Percentiles rank a stretch among this genome's conserved stretches.
These are phyloP conservation scores for Pouteria campechiana DNA, from an alignment of 179 eudicot species.

Conservation along the genomic window DNA sequence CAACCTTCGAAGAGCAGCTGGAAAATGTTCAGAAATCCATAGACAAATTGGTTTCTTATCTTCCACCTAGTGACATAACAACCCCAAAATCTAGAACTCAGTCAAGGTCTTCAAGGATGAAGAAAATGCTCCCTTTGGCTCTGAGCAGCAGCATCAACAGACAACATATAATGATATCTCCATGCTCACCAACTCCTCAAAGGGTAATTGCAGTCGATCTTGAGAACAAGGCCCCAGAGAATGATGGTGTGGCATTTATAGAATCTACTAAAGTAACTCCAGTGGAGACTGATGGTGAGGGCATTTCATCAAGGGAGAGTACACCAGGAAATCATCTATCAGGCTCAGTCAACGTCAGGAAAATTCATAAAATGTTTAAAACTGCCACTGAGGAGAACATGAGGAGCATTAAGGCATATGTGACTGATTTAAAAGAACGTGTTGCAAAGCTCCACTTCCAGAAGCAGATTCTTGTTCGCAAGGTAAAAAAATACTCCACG, in stretches of 20 bases:
- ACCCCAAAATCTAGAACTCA: constrained; percentile 38
- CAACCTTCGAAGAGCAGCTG: constrained; percentile 77
- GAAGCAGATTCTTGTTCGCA: constrained; percentile 91
- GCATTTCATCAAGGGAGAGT: constrained; percentile 44
- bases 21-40: constrained; percentile 81
- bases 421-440: constrained; percentile 82
- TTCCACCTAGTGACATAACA: constrained; percentile 35
- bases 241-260: constrained; percentile 20
- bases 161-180: constrained; percentile 62
- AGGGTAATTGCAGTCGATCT: constrained; percentile 38
- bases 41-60: constrained; percentile 47
- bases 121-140: constrained; percentile 44
- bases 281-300: constrained; percentile 13
- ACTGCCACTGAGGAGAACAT: constrained; percentile 85
- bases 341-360: constrained; percentile 63
- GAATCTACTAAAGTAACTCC: constrained; percentile 25
- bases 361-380: constrained; percentile 80
- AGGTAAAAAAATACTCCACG: no score
- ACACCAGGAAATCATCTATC: constrained; percentile 37
- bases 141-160: constrained; percentile 53
- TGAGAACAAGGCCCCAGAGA: constrained; percentile 51
- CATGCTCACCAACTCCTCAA: constrained; percentile 72
- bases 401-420: constrained; percentile 70
- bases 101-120: constrained; percentile 48
- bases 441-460: constrained; percentile 98